These are phyloP conservation scores for Canavalia ensiformis DNA, from an alignment of 306 rosid genomes.

Conservation along the genomic window DNA sequence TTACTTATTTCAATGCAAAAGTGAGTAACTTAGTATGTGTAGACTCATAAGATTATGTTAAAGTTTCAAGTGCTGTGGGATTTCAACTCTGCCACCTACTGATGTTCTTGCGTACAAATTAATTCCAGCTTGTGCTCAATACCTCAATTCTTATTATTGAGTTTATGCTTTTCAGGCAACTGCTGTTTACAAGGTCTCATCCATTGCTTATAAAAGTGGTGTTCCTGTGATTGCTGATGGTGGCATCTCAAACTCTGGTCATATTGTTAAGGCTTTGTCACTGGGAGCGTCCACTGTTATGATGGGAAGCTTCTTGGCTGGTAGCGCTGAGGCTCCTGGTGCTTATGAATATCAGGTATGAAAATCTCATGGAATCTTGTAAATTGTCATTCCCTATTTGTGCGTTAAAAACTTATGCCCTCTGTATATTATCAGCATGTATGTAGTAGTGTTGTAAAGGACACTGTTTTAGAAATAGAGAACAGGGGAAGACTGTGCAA, in stretches of 20 bases:
- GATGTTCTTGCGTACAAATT: slow-evolving; percentile 10
- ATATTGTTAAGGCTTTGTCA: slow-evolving; percentile 84
- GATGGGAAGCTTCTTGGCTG: slow-evolving; percentile 98
- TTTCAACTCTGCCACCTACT: not conserved
- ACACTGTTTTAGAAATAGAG: slow-evolving; percentile 7
- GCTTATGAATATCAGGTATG: slow-evolving; percentile 78
- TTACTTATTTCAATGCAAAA: not conserved
- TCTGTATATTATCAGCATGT: not conserved
- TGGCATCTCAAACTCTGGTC: slow-evolving; percentile 94
- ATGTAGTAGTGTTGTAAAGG: slow-evolving; percentile 9
- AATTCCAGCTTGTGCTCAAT: not conserved
- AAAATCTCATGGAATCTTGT: not conserved
- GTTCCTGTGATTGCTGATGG: slow-evolving; percentile 97
- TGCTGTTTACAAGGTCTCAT: slow-evolving; percentile 89
- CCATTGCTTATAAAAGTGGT: slow-evolving; percentile 73
- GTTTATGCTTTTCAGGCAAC: slow-evolving; percentile 67
- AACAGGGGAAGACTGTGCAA: not conserved
- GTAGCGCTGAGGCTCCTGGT: slow-evolving; percentile 94
- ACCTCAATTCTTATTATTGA: not conserved
- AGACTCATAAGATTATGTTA: not conserved
- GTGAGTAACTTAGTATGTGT: not conserved
- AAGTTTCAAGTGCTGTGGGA: slow-evolving; percentile 17
- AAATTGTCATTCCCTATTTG: not conserved
- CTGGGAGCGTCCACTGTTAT: slow-evolving; percentile 93
- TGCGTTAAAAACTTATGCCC: not conserved